phyloP scores from a whole-genome alignment of 768 basidiomycete species.

The Naganishia kalamii region DNA sequence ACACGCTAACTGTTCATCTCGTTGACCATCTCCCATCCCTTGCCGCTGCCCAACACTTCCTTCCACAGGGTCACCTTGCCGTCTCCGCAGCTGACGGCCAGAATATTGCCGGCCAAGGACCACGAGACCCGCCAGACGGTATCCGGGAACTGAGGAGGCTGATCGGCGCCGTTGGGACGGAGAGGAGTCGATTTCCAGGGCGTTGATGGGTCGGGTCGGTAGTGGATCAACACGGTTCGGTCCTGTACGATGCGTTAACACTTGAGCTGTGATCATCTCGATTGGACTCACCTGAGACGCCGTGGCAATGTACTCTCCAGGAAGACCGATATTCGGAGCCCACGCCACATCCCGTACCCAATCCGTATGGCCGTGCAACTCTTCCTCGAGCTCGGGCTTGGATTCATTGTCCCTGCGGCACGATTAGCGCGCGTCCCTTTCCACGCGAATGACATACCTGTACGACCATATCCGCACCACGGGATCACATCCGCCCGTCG shows the following conservation, averaged over 20 bases:
- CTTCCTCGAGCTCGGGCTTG: slow-evolving; percentile 83
- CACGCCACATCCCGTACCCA: slow-evolving; percentile 99
- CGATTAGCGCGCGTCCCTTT: neutral
- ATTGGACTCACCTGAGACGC: slow-evolving; percentile 67
- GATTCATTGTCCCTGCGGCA: slow-evolving; percentile 58
- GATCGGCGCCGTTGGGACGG: slow-evolving; percentile 47
- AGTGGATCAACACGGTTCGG: slow-evolving; percentile 46
- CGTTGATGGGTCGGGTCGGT: slow-evolving; percentile 34
- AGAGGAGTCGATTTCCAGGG: slow-evolving; percentile 44
- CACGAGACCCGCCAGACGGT: slow-evolving; percentile 99
- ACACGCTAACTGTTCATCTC: slow-evolving; percentile 72
- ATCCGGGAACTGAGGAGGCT: slow-evolving; percentile 81
- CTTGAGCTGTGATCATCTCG: slow-evolving; percentile 31
- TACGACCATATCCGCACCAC: slow-evolving; percentile 90
- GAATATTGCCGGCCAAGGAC: slow-evolving; percentile 90
- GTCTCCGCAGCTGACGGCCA: slow-evolving; percentile 94
- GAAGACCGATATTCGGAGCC: slow-evolving; percentile 94
- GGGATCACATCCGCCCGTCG: slow-evolving; percentile 92
- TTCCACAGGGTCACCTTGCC: slow-evolving; percentile 99
- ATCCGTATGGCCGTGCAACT: slow-evolving; percentile 83
- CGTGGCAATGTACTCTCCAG: slow-evolving; percentile 89
- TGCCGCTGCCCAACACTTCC: slow-evolving; percentile 70
- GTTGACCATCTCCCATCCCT: slow-evolving; percentile 93
- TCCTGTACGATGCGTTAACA: slow-evolving; percentile 46
- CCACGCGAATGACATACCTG: slow-evolving; percentile 33